Conservation (phyloP, 2,329 filamentous ascomycete genomes). For the Neurospora sp. region DNA sequence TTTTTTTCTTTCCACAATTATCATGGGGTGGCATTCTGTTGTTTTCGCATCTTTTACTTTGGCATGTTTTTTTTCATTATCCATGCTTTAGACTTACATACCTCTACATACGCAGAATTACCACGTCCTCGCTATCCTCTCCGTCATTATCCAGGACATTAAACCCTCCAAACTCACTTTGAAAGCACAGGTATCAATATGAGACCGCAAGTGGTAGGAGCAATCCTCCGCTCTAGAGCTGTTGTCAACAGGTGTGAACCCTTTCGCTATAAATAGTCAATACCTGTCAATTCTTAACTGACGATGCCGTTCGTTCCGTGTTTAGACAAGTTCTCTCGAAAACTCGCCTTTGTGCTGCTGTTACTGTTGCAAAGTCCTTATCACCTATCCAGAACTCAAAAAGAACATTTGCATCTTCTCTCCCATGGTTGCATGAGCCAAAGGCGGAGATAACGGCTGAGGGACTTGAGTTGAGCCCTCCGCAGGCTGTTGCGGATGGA, state of each 20-base stretch:
- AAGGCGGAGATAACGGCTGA: background rate
- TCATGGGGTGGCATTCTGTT: background rate
- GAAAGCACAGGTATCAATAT: background rate
- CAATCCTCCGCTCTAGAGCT: background rate
- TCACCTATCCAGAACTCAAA: background rate
- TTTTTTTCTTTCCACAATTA: background rate
- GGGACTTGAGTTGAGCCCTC: background rate
- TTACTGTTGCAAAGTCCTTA: background rate
- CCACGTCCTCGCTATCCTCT: background rate
- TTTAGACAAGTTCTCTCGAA: background rate
- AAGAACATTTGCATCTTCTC: background rate
- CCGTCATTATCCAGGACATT: background rate
- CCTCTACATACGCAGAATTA: background rate
- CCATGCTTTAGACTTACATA: background rate
- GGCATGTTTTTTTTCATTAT: background rate
- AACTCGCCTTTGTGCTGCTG: background rate
- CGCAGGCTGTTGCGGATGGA: background rate
- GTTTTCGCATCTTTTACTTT: background rate
- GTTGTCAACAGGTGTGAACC: background rate
- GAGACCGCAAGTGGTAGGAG: background rate
- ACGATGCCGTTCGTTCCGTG: background rate
- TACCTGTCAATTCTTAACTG: background rate
- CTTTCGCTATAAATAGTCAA: background rate
- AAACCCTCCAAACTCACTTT: background rate
- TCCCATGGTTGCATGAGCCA: background rate